These are phyloP conservation scores for Coemansia sp. DNA, from an alignment of 192 early-diverging fungal genomes.

Conservation along the genomic window DNA sequence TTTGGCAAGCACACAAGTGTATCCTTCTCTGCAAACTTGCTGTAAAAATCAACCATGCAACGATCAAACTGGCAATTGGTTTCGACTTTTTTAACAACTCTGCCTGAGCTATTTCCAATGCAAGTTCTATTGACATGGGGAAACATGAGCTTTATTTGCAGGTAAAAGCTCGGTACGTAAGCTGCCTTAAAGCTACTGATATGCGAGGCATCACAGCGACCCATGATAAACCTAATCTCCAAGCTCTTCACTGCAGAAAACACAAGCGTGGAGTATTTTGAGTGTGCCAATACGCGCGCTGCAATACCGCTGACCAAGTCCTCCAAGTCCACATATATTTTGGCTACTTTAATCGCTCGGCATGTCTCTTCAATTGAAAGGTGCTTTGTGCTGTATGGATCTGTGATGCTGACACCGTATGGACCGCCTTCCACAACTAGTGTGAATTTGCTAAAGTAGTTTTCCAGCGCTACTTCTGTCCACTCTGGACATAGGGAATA, in stretches of 20 bases:
- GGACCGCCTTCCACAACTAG: background rate
- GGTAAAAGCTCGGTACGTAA: background rate
- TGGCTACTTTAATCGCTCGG: background rate
- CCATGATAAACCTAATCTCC: background rate
- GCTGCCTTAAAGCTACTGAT: background rate
- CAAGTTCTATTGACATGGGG: background rate
- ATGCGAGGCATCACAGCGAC: background rate
- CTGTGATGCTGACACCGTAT: background rate
- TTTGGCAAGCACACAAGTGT: slow-evolving; percentile 2
- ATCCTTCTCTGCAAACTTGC: background rate
- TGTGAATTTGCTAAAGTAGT: background rate
- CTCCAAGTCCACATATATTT: slow-evolving; percentile 1
- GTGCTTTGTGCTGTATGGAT: background rate
- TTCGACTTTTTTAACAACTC: background rate
- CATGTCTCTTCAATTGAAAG: background rate
- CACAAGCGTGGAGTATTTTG: background rate
- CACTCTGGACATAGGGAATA: background rate
- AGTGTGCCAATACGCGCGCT: background rate
- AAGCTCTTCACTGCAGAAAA: background rate
- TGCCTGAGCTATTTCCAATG: background rate
- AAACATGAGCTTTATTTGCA: slow-evolving; percentile 1
- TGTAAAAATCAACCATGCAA: background rate
- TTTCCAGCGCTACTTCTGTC: slow-evolving; percentile 4
- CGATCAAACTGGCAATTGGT: background rate
- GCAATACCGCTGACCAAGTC: background rate